These are phyloP conservation scores for Agrostemma githago DNA, from an alignment of 148 eudicot genomes.

Conservation along the genomic window DNA sequence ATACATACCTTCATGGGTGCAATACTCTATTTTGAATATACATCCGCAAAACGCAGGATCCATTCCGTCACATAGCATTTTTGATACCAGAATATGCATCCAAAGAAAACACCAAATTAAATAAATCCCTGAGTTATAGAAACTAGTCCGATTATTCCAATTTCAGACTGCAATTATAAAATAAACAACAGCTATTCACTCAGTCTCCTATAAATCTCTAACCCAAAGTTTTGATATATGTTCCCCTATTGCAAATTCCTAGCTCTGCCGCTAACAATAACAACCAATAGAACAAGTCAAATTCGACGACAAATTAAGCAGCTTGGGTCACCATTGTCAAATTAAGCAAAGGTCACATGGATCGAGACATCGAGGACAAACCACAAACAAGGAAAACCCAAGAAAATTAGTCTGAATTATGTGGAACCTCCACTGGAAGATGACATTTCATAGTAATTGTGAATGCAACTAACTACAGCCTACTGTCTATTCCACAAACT, in stretches of 20 bases:
- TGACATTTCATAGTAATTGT: background rate
- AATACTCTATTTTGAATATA: no score
- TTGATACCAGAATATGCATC: background rate
- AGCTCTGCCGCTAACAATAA: background rate
- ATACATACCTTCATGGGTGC: no score
- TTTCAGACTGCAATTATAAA: background rate
- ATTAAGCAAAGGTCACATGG: constrained; percentile 1
- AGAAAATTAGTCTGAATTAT: constrained; percentile 1
- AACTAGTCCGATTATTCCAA: background rate
- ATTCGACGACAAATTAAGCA: constrained; percentile 1
- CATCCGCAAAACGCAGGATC: no score
- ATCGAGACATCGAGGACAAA: background rate
- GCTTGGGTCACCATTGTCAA: constrained; percentile 13
- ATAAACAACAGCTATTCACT: background rate
- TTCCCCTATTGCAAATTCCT: background rate
- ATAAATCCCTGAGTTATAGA: background rate
- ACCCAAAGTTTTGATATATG: background rate
- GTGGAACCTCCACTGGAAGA: background rate
- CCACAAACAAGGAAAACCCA: constrained; percentile 1
- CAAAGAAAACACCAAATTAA: background rate
- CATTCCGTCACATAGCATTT: no score
- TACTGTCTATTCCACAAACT: background rate
- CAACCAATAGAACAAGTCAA: no score
- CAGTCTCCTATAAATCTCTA: background rate
- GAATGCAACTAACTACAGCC: constrained; percentile 8